Evolutionary conservation across 2,329 filamentous ascomycete genomes (phyloP), one percentile per base, ranked within the genome.

Genomic region (Thelonectria discophora): DNA sequence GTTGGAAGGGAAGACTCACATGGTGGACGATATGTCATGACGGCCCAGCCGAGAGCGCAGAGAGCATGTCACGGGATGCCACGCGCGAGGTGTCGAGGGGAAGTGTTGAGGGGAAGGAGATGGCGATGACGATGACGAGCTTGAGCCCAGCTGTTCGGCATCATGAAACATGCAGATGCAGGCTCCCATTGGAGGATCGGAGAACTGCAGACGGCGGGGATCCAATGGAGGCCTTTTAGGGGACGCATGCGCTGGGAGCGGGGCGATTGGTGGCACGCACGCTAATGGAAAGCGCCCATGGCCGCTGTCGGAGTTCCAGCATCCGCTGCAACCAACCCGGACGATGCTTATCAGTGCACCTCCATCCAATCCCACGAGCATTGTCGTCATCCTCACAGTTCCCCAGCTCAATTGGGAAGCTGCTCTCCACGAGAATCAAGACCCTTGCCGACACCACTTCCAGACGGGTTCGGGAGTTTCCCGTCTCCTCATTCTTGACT

Each of bases 1-100:
- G 12, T 21, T 32, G 8, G 27, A 11, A 48, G 21, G 46, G 10
- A 15, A 32, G 43, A 49, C 66, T 69, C 42, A 72, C 70, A 72
- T 71, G 63, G 55, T 65, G 62, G 63, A 52, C 42, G 63, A 54
- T 45, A 53, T 60, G 63, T 71, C 70, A 72, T 72, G 69, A 67
- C 69, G 70, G 60, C 62, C 60, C 66, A 57, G 52, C 55, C 62
- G 49, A 58, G 12, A 45, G 61, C 45, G 48, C 58, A 59, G 50
- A 58, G 64, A 67, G 32, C 70, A 72, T 71, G 56, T 60, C 63
- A 62, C 65, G 56, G 54, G 46, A 3, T 45, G 51, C 48, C 39
- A 21, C 27, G 37, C 46, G 32, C 55, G 47, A 27, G 34, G 21
- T 6, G n/a, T 13, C 13, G 47, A 37, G 30, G 46, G 51, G 52